Percentiles rank a stretch among this genome's conserved stretches.
phyloP scores from a whole-genome alignment of 78 protist species.

The Dictyostelium intermedium region DNA sequence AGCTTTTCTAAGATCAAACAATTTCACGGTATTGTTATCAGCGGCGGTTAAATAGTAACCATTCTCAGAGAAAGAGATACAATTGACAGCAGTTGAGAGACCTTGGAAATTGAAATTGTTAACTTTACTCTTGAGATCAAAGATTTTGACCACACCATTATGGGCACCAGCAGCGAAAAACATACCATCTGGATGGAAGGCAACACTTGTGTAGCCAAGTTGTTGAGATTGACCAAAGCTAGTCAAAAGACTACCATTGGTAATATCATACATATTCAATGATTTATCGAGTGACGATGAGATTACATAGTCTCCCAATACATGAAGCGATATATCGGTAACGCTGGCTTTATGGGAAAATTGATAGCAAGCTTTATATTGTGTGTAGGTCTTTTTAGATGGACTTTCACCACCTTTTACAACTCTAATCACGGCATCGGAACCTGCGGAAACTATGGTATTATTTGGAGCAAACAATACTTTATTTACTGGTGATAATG shows the following conservation, averaged over 20 bases:
- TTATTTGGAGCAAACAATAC: constrained; percentile 85
- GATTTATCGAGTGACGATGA: constrained; percentile 78
- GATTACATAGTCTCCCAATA: constrained; percentile 79
- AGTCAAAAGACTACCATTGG: not conserved
- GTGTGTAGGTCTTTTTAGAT: not conserved
- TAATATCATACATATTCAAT: constrained; percentile 90
- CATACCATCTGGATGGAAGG: constrained; percentile 97
- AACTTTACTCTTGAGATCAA: constrained; percentile 79
- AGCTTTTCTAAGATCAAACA: constrained; percentile 94
- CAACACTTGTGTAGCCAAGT: not conserved
- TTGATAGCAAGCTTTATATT: not conserved
- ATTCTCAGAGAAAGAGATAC: constrained; percentile 87
- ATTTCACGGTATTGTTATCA: constrained; percentile 58
- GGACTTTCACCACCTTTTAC: not conserved
- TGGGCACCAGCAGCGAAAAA: constrained; percentile 88
- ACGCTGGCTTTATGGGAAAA: constrained; percentile 57
- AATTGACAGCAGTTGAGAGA: constrained; percentile 13
- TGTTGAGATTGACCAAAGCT: not conserved
- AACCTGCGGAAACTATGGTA: constrained; percentile 53
- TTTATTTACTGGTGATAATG: not conserved
- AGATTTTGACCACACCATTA: constrained; percentile 54
- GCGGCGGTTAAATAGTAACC: constrained; percentile 73
- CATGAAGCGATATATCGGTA: constrained; percentile 79
- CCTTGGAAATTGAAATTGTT: constrained; percentile 49
- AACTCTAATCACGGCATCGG: constrained; percentile 68